Evolutionary conservation across 2,329 filamentous ascomycete species (phyloP).

Genomic region (Colletotrichum noveboracense): DNA sequence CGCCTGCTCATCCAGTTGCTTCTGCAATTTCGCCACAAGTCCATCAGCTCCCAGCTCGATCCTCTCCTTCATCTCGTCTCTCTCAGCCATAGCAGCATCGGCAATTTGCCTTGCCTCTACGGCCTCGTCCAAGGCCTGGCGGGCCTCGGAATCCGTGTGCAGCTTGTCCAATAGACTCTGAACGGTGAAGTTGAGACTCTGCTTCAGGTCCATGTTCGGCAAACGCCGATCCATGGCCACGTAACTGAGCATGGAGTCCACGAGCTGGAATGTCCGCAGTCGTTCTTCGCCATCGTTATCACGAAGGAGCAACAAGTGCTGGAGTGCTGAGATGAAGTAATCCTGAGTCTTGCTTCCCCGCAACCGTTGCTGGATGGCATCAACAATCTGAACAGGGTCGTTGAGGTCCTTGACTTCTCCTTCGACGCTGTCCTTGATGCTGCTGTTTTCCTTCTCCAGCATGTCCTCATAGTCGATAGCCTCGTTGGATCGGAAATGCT

Average conservation of each 20-base stretch:
- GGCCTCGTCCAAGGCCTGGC: slow-evolving; percentile 90
- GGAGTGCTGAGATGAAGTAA: slow-evolving; percentile 94
- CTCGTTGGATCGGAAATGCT: slow-evolving; percentile 90
- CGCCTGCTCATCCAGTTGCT: slow-evolving; percentile 90
- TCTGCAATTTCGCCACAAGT: slow-evolving; percentile 89
- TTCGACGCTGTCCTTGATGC: slow-evolving; percentile 86
- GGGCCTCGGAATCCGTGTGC: slow-evolving; percentile 93
- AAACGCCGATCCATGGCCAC: slow-evolving; percentile 96
- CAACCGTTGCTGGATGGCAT: slow-evolving; percentile 88
- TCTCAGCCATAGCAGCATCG: slow-evolving; percentile 93
- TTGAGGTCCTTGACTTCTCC: slow-evolving; percentile 89
- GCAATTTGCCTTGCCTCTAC: slow-evolving; percentile 90
- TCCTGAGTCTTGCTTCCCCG: slow-evolving; percentile 86
- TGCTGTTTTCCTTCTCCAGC: slow-evolving; percentile 88
- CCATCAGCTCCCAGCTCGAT: slow-evolving; percentile 93
- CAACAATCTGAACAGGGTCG: slow-evolving; percentile 90
- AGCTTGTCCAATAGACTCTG: slow-evolving; percentile 94
- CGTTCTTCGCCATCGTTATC: slow-evolving; percentile 93
- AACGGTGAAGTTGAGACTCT: slow-evolving; percentile 96
- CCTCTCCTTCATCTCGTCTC: slow-evolving; percentile 90
- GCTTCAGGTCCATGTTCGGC: slow-evolving; percentile 97
- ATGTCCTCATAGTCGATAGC: slow-evolving; percentile 98
- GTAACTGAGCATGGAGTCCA: slow-evolving; percentile 98
- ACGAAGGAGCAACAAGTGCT: slow-evolving; percentile 91
- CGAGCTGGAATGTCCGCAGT: slow-evolving; percentile 93